Percentiles rank a stretch among this genome's conserved stretches.
These are phyloP conservation scores for Fusarium bulbicola DNA, from an alignment of 2,329 filamentous ascomycete species.

Conservation along the genomic window DNA sequence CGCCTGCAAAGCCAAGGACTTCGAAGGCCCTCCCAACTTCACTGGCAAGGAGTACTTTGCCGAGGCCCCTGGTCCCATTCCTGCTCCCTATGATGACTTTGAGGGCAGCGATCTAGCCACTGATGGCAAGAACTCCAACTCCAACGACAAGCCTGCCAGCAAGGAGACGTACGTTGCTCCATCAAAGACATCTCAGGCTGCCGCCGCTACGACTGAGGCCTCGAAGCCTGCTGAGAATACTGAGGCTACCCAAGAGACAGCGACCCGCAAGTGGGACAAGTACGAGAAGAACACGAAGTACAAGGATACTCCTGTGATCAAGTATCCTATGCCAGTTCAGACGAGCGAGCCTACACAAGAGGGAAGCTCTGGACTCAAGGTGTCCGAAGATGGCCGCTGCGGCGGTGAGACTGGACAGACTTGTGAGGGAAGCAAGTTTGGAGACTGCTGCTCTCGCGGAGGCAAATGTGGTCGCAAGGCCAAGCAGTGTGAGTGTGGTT, in stretches of 20 bases:
- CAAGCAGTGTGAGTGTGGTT: conserved; percentile 50
- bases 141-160: conserved; percentile 7
- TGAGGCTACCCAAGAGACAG: background rate
- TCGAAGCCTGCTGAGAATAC: conserved; percentile 9
- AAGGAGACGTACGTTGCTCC: conserved; percentile 4
- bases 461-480: conserved; percentile 51
- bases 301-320: conserved; percentile 18
- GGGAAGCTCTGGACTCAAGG: conserved; percentile 32
- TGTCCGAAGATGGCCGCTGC: conserved; percentile 53
- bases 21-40: conserved; percentile 58
- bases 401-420: conserved; percentile 52
- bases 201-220: conserved; percentile 5
- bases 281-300: conserved; percentile 3
- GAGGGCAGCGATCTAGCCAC: conserved; percentile 26
- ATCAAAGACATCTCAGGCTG: conserved; percentile 8
- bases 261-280: conserved; percentile 21
- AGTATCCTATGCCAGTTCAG: conserved; percentile 15
- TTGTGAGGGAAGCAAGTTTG: conserved; percentile 53
- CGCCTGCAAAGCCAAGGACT: conserved; percentile 54
- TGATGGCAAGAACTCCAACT: conserved; percentile 17
- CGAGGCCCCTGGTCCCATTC: conserved; percentile 47
- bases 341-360: conserved; percentile 20
- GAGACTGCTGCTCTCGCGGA: conserved; percentile 54
- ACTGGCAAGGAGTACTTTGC: conserved; percentile 48
- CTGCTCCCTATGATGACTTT: conserved; percentile 43